Percentiles rank a stretch among this genome's conserved stretches.
Conservation (phyloP, 371 early-diverging fungal genomes). For the Mucor piriformis region DNA sequence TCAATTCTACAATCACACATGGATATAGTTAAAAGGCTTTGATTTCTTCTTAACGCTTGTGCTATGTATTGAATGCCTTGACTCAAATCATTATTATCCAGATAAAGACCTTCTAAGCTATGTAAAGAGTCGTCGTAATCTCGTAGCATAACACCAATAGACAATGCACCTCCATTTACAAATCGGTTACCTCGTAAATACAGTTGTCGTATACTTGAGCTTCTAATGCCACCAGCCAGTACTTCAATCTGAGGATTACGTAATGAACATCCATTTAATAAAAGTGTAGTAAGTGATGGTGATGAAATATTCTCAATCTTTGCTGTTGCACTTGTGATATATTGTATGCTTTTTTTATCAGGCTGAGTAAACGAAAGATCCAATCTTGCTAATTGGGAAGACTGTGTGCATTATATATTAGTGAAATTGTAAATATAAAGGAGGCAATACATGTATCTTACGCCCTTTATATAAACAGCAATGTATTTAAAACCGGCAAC, state of each 20-base stretch:
- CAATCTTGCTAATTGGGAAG: slow-evolving; percentile 29
- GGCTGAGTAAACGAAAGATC: slow-evolving; percentile 39
- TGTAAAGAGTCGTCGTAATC: slow-evolving; percentile 52
- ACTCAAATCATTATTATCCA: slow-evolving; percentile 60
- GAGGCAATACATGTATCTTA: slow-evolving; percentile 20
- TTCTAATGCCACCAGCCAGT: slow-evolving; percentile 55
- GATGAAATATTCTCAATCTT: slow-evolving; percentile 7
- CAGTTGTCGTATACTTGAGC: slow-evolving; percentile 42
- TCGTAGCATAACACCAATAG: slow-evolving; percentile 68
- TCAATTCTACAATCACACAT: slow-evolving; percentile 64
- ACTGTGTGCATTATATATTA: slow-evolving; percentile 14
- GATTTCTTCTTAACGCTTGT: slow-evolving; percentile 63
- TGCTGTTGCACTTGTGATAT: slow-evolving; percentile 56
- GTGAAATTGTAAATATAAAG: background rate
- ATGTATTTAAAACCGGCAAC: slow-evolving; percentile 65
- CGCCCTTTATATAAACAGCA: slow-evolving; percentile 69
- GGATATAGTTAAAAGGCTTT: slow-evolving; percentile 48
- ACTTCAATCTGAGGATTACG: slow-evolving; percentile 54
- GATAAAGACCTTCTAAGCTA: slow-evolving; percentile 41
- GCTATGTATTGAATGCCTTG: slow-evolving; percentile 68
- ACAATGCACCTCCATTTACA: slow-evolving; percentile 51
- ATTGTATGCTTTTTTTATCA: slow-evolving; percentile 61
- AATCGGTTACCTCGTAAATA: slow-evolving; percentile 43
- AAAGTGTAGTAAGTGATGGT: slow-evolving; percentile 51
- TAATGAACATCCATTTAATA: slow-evolving; percentile 62